These are phyloP conservation scores for Cystobasidium sp. DNA, from an alignment of 1,284 basidiomycete genomes.

Conservation along the genomic window DNA sequence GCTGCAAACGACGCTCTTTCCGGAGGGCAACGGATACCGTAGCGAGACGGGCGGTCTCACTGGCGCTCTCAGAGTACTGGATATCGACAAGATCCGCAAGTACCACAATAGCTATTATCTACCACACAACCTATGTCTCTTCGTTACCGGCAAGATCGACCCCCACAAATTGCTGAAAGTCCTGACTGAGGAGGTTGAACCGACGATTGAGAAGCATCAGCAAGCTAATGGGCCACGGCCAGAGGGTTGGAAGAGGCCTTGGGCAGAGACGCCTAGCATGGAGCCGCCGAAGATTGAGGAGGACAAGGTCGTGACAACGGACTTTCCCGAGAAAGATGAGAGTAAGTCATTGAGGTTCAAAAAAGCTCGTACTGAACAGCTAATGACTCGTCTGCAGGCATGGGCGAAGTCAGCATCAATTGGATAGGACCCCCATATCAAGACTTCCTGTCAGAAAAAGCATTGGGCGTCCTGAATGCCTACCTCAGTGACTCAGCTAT, in stretches of 20 bases:
- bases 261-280: conserved; percentile 83
- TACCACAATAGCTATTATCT: conserved; percentile 93
- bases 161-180: conserved; percentile 66
- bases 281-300: conserved; percentile 65
- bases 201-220: conserved; percentile 74
- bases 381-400: conserved; percentile 22
- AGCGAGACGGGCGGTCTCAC: conserved; percentile 97
- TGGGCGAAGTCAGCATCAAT: conserved; percentile 81
- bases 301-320: conserved; percentile 69
- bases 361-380: conserved; percentile 54
- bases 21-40: conserved; percentile 81
- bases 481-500: conserved; percentile 90
- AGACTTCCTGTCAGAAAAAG: conserved; percentile 78
- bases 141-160: conserved; percentile 63
- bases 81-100: conserved; percentile 85
- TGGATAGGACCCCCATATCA: conserved; percentile 74
- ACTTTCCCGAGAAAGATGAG: conserved; percentile 99
- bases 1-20: conserved; percentile 78
- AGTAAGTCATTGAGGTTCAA: conserved; percentile 54
- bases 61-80: conserved; percentile 83
- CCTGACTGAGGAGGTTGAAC: conserved; percentile 79
- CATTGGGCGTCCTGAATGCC: conserved; percentile 79
- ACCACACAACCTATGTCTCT: conserved; percentile 87
- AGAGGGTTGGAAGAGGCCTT: conserved; percentile 87
- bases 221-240: conserved; percentile 69